phyloP scores from a whole-genome alignment of 2,329 filamentous ascomycete genomes.

The Diplodia scrobiculata region DNA sequence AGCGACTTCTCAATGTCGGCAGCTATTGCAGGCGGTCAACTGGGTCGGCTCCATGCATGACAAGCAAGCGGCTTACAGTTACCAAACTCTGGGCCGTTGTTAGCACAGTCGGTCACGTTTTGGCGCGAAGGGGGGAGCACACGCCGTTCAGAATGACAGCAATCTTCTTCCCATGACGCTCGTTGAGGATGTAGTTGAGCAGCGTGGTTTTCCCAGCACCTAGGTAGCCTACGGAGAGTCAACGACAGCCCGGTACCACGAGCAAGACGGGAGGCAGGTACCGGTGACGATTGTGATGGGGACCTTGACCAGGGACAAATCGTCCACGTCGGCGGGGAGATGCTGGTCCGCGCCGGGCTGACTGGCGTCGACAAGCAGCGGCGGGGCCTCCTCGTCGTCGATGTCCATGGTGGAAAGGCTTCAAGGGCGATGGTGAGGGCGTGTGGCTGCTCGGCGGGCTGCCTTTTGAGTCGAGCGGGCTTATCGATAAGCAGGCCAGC shows the following conservation, averaged over 20 bases:
- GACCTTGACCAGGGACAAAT: slow-evolving; percentile 63
- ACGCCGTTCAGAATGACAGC: slow-evolving; percentile 92
- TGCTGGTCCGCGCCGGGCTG: slow-evolving; percentile 36
- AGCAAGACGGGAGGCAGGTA: slow-evolving; percentile 39
- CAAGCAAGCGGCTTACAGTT: slow-evolving; percentile 62
- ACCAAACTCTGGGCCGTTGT: slow-evolving; percentile 66
- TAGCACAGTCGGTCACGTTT: slow-evolving; percentile 31
- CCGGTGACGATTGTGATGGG: slow-evolving; percentile 85
- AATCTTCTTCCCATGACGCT: slow-evolving; percentile 95
- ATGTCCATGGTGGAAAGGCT: slow-evolving; percentile 47
- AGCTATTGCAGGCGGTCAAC: slow-evolving; percentile 54
- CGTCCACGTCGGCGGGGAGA: slow-evolving; percentile 49
- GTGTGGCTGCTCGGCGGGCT: not conserved
- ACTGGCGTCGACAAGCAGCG: slow-evolving; percentile 61
- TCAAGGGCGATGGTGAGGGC: not conserved
- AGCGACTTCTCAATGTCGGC: slow-evolving; percentile 95
- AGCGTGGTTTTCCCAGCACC: slow-evolving; percentile 95
- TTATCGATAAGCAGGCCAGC: slow-evolving; percentile 23
- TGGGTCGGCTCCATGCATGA: not conserved
- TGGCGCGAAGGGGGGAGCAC: slow-evolving; percentile 34
- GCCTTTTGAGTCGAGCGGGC: not conserved
- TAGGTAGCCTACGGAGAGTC: slow-evolving; percentile 70
- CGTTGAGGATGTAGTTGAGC: slow-evolving; percentile 92
- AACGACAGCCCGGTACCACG: not conserved
- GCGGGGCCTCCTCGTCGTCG: slow-evolving; percentile 59